Evolutionary conservation across 352 stramenopile genomes (phyloP).

Genomic region (Blastocystis sp.): DNA sequence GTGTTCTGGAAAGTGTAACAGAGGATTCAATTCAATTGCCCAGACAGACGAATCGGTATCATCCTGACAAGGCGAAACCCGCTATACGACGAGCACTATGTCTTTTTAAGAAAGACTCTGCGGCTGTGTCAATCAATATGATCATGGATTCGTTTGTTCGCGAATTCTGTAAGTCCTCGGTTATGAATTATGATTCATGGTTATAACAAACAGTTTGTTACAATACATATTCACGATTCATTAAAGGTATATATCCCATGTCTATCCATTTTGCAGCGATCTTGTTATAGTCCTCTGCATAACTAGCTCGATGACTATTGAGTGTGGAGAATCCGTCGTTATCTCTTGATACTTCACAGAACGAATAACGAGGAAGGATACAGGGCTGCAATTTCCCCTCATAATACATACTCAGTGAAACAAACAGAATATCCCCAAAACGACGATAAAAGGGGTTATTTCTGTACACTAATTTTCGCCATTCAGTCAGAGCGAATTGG

Average conservation of each 20-base stretch:
- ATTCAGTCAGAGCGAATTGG: not conserved
- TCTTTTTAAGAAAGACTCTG: not conserved
- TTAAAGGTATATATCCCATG: not conserved
- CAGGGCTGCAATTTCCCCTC: not conserved
- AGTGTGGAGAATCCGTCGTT: constrained; percentile 1
- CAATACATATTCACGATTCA: not conserved
- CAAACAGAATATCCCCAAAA: constrained; percentile 48
- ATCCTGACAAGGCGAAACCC: not conserved
- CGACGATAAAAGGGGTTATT: not conserved
- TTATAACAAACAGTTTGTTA: not conserved
- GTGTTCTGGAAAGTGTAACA: not conserved
- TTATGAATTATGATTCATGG: constrained; percentile 4
- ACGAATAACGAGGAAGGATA: not conserved
- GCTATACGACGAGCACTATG: not conserved
- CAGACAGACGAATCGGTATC: constrained; percentile 1
- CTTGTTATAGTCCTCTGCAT: not conserved
- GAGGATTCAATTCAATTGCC: not conserved
- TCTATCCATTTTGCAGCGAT: constrained; percentile 1
- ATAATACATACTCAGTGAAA: not conserved
- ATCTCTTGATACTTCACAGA: constrained; percentile 10
- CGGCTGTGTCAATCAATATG: not conserved
- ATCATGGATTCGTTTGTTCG: not conserved
- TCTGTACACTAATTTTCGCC: not conserved
- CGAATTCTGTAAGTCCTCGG: not conserved
- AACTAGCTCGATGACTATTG: not conserved